Conservation (phyloP, 2,329 filamentous ascomycete species). For the Cytospora piceae region DNA sequence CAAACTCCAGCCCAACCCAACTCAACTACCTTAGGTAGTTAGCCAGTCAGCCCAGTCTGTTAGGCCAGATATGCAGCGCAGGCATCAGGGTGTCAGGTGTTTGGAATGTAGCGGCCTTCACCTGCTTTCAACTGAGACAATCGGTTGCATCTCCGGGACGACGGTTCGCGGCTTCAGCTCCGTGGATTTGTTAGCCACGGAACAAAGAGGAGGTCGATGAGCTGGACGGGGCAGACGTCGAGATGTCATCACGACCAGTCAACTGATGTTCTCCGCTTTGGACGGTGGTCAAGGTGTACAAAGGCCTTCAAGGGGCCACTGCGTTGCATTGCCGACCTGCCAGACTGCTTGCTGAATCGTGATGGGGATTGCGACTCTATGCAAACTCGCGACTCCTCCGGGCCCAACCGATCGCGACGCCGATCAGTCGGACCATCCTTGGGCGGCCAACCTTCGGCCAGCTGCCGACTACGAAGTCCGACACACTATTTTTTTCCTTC, state of each 20-base stretch:
- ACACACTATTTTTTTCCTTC: not conserved
- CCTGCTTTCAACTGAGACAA: conserved; percentile 1
- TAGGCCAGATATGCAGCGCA: not conserved
- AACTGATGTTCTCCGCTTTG: conserved; percentile 4
- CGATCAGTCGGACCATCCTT: not conserved
- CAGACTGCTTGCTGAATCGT: conserved; percentile 1
- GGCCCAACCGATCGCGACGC: not conserved
- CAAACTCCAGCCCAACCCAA: not conserved
- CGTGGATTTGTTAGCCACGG: not conserved
- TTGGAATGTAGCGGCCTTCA: not conserved
- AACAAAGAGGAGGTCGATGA: conserved; percentile 1
- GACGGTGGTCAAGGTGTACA: not conserved
- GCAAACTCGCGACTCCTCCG: not conserved
- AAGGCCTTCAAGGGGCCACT: not conserved
- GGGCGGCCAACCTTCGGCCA: not conserved
- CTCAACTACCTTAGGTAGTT: not conserved
- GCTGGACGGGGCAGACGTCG: conserved; percentile 16
- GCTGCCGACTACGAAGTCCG: not conserved
- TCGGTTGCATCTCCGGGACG: not conserved
- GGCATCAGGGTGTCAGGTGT: not conserved
- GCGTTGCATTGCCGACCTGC: not conserved
- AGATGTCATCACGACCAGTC: conserved; percentile 18
- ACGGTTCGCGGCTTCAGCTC: not conserved
- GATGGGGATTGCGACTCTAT: not conserved
- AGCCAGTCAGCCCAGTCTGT: too few species aligned